Conservation (phyloP, 1,139 yeast species). For the Lodderomyces parapsilosis region DNA sequence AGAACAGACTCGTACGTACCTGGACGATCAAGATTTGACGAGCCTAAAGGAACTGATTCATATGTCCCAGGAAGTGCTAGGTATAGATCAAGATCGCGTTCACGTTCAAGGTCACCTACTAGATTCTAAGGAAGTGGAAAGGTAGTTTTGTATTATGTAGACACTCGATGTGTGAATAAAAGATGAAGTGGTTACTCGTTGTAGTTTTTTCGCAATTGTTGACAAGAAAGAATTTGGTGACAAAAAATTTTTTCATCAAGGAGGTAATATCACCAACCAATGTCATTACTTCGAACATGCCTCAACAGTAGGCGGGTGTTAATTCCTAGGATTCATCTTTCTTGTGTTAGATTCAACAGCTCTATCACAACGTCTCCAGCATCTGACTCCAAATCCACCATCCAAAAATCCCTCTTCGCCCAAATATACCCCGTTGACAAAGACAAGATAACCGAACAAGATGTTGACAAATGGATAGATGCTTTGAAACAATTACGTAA, state of each 20-base stretch:
- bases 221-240: neutral
- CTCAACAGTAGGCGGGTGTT: conserved; percentile 3
- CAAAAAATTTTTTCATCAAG: conserved; percentile 9
- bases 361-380: neutral
- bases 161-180: neutral
- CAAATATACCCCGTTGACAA: conserved; percentile 40
- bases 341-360: conserved; percentile 5
- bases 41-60: conserved; percentile 18
- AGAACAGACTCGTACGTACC: conserved; percentile 11
- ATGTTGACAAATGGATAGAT: conserved; percentile 65
- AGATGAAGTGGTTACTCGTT: neutral
- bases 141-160: neutral
- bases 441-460: conserved; percentile 46
- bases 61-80: conserved; percentile 19
- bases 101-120: conserved; percentile 14
- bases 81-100: conserved; percentile 16
- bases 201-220: neutral
- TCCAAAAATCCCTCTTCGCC: conserved; percentile 9
- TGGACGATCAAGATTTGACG: conserved; percentile 6
- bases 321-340: conserved; percentile 5
- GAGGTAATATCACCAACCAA: conserved; percentile 2
- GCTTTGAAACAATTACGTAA: conserved; percentile 57
- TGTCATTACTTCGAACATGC: conserved; percentile 16
- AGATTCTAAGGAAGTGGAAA: conserved; percentile 2
- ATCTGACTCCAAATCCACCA: neutral